Base-by-base conservation (phyloP, 1,284 basidiomycete species). In the Sanghuangporus sanghuang region DNA sequence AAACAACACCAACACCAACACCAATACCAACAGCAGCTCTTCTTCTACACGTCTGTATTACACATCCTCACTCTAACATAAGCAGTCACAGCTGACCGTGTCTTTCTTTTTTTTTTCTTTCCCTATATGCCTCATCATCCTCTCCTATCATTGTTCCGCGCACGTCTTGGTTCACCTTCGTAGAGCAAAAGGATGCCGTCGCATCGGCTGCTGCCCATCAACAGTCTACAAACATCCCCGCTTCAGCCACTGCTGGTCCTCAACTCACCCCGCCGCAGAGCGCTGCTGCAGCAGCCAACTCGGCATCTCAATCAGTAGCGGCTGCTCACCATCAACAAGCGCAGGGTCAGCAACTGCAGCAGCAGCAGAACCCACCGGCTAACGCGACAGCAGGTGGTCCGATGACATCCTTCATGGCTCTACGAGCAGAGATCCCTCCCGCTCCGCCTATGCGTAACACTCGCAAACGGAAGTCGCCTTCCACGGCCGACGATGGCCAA, bases 351-450 rank as follows among this genome's bases (percentile, higher is more conserved):
- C 12, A 40, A 12, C n/a, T n/a, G n/a, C n/a, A n/a, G n/a, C 56
- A 57, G 55, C 55, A 44, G 56, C 56, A 42, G 12, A 27, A 35
- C 18, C 44, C 38, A 23, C 40, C 44, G 7, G 39, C 36, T 21
- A 55, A 21, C 18, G 40, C 39, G 12, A 18, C n/a, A 46, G 44
- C 44, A 18, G 44, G 44, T 46, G 56, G 56, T 44, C 21, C 44
- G 56, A 50, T 63, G 18, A 53, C 44, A 32, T 56, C 50, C 39
- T 55, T 59, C 40, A 85, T 89, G 81, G 83, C 85, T 70, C 79
- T 89, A 42, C 81, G 83, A 69, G 85, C 88, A 55, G 85, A 86
- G 57, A 80, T 75, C 38, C 74, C 74, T 50, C 67, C 74, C 52
- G 72, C 74, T 48, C 72, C 71, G 57, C 70, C 72, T 8, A 67